A percentile compares a stretch with the other conserved stretches of the same genome.
Evolutionary conservation across 345 rosid genomes (phyloP).

Genomic region (Boechera divaricarpa): DNA sequence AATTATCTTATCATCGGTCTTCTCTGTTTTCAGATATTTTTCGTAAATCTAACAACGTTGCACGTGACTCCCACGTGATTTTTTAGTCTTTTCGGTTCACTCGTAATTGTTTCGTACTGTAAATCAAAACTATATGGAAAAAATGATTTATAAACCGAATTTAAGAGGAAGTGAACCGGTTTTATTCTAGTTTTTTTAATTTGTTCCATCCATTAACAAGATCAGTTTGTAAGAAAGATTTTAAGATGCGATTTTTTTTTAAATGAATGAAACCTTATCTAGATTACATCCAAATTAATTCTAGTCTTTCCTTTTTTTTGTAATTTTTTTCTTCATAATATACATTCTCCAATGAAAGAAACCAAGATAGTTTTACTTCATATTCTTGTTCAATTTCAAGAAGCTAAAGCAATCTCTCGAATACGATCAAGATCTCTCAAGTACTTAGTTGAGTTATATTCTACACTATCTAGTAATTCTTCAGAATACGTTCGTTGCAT

Average conservation of each 20-base stretch:
- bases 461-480: constrained; percentile 66
- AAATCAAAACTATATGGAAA: not conserved
- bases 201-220: not conserved
- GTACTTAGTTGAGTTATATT: constrained; percentile 78
- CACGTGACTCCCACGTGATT: constrained; percentile 11
- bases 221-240: no score
- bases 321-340: not conserved
- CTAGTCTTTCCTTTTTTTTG: no score
- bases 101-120: no score
- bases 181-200: not conserved
- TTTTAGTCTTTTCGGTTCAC: not conserved
- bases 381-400: constrained; percentile 37
- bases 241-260: no score
- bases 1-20: not conserved
- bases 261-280: no score
- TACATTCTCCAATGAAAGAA: constrained; percentile 5
- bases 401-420: constrained; percentile 67
- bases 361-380: not conserved
- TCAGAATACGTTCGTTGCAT: constrained; percentile 74
- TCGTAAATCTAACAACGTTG: not conserved
- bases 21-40: not conserved
- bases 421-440: constrained; percentile 60
- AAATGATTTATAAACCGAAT: not conserved
- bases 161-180: not conserved
- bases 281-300: no score